Percentiles rank a stretch among this genome's conserved stretches.
phyloP scores from a whole-genome alignment of 2,329 filamentous ascomycete species.

The Paramyrothecium sp. region DNA sequence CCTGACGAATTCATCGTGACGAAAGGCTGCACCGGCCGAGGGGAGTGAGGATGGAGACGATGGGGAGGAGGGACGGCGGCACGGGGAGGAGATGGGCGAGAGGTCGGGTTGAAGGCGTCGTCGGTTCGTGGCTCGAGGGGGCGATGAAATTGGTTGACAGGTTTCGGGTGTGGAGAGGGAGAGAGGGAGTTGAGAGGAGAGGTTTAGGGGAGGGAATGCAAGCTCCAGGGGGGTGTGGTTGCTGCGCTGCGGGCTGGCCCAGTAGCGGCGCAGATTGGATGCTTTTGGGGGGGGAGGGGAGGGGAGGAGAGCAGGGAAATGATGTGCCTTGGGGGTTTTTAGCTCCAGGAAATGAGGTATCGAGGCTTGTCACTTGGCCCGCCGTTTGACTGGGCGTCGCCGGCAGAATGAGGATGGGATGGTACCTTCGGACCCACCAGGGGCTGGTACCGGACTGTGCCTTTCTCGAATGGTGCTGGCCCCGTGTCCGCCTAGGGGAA shows the following conservation, averaged over 20 bases:
- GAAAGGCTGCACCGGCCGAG: not conserved
- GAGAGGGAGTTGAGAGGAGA: not conserved
- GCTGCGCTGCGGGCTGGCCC: not conserved
- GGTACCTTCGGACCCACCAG: not conserved
- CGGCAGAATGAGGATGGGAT: not conserved
- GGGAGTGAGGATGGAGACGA: constrained; percentile 20
- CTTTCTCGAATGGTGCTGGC: too few relatives aligned
- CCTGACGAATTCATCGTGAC: constrained; percentile 57
- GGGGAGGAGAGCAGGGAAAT: not conserved
- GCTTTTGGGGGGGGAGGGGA: too few relatives aligned
- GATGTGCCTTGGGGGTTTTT: not conserved
- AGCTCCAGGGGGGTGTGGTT: constrained; percentile 3
- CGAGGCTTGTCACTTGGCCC: not conserved
- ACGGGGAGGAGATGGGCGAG: constrained; percentile 16
- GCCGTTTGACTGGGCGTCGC: not conserved
- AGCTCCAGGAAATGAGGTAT: not conserved
- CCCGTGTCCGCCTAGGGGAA: too few relatives aligned
- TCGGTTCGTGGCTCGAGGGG: not conserved
- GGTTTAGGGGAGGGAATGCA: constrained; percentile 3
- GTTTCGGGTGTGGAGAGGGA: constrained; percentile 2
- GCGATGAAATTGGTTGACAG: not conserved
- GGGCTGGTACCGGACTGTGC: not conserved
- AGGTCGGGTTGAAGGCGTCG: constrained; percentile 17
- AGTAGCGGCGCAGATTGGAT: not conserved
- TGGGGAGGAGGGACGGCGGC: constrained; percentile 13